These are phyloP conservation scores for Scleroderma citrinum DNA, from an alignment of 768 basidiomycete genomes.

Conservation along the genomic window DNA sequence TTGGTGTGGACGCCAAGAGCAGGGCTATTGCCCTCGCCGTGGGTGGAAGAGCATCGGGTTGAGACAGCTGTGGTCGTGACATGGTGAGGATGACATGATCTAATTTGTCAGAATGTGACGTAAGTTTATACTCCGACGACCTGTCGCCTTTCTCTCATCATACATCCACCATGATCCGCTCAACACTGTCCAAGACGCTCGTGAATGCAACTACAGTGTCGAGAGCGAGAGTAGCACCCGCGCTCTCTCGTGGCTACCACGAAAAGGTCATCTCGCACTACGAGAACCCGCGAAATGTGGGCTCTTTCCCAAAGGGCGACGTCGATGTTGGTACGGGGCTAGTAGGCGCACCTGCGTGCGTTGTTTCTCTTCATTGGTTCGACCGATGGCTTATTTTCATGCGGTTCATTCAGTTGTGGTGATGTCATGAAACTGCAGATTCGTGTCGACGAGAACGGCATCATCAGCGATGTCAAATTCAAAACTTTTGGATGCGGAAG, in stretches of 20 bases:
- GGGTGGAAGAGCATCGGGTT: constrained; percentile 61
- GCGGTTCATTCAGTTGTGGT: constrained; percentile 63
- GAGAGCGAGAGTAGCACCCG: constrained; percentile 40
- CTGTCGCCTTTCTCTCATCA: constrained; percentile 11
- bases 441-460: constrained; percentile 87
- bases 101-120: constrained; percentile 14
- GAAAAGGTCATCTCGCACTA: constrained; percentile 98
- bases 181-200: constrained; percentile 47
- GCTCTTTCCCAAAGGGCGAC: constrained; percentile 90
- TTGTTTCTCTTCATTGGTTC: constrained; percentile 15
- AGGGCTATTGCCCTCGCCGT: constrained; percentile 81
- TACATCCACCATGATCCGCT: constrained; percentile 61
- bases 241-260: constrained; percentile 72
- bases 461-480: constrained; percentile 98
- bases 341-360: constrained; percentile 94
- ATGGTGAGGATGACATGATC: constrained; percentile 17
- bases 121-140: constrained; percentile 11
- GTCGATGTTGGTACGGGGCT: constrained; percentile 93
- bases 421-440: constrained; percentile 99
- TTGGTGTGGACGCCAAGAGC: constrained; percentile 74
- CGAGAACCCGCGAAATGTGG: constrained; percentile 96
- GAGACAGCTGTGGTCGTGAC: constrained; percentile 34
- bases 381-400: constrained; percentile 11
- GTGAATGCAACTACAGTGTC: constrained; percentile 36
- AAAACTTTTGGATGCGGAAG: constrained; percentile 99